Percentiles rank a stretch among this genome's conserved stretches.
phyloP scores from a whole-genome alignment of 2,329 filamentous ascomycete genomes.

The Dactylonectria macrodidyma region DNA sequence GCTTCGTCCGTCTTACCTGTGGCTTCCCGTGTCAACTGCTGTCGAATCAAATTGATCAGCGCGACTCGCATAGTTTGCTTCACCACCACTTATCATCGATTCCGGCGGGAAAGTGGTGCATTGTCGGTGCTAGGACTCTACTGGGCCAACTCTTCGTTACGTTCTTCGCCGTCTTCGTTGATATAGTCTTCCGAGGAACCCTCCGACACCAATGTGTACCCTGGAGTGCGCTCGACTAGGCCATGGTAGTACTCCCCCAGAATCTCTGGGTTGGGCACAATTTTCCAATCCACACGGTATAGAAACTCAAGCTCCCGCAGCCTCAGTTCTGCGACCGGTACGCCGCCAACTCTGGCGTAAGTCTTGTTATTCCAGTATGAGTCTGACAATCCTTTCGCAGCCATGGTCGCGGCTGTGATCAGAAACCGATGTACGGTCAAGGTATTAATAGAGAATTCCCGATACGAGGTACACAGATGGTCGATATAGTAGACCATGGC shows the following conservation, averaged over 20 bases:
- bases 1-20: no score
- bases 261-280: slow-evolving; percentile 94
- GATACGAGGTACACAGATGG: slow-evolving; percentile 90
- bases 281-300: slow-evolving; percentile 94
- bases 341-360: slow-evolving; percentile 93
- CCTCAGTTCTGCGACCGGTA: slow-evolving; percentile 90
- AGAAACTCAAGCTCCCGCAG: slow-evolving; percentile 94
- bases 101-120: no score
- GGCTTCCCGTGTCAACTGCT: no score
- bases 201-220: slow-evolving; percentile 66
- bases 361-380: slow-evolving; percentile 99
- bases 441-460: slow-evolving; percentile 95
- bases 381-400: slow-evolving; percentile 95
- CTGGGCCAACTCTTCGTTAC: no score
- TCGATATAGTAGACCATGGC: slow-evolving; percentile 99
- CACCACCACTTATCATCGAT: no score
- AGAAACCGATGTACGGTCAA: slow-evolving; percentile 97
- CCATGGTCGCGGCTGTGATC: slow-evolving; percentile 95
- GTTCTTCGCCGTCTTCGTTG: slow-evolving; percentile 50
- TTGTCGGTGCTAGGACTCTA: no score
- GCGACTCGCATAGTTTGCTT: no score
- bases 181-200: slow-evolving; percentile 25
- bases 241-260: slow-evolving; percentile 94
- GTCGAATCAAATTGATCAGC: no score
- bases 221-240: slow-evolving; percentile 78